phyloP scores from a whole-genome alignment of 1,284 basidiomycete species.

The Retiboletus flavoniger region DNA sequence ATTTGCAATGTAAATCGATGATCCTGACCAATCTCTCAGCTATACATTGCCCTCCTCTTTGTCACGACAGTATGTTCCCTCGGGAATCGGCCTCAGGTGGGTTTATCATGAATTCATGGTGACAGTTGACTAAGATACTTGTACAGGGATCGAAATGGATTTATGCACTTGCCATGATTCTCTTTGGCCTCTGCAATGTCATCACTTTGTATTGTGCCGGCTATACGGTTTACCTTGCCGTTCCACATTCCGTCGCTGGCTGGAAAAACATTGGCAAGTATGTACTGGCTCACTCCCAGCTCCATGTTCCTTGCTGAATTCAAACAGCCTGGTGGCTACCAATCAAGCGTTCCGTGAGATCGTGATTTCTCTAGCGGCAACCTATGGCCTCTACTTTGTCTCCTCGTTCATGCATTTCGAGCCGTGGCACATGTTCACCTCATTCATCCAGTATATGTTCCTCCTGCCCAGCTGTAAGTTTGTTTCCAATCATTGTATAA shows the following conservation, averaged over 20 bases:
- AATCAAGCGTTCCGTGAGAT: conserved; percentile 80
- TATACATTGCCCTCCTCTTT: conserved; percentile 77
- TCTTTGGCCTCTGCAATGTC: conserved; percentile 73
- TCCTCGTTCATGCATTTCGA: conserved; percentile 85
- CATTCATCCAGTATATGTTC: conserved; percentile 84
- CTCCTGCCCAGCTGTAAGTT: conserved; percentile 69
- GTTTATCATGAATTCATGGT: conserved; percentile 13
- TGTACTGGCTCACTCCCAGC: conserved; percentile 26
- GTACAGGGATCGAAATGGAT: conserved; percentile 77
- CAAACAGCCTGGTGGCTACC: conserved; percentile 52
- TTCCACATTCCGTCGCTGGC: conserved; percentile 68
- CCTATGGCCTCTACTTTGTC: conserved; percentile 88
- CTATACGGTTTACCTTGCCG: conserved; percentile 82
- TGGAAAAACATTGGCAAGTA: conserved; percentile 72
- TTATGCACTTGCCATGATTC: conserved; percentile 70
- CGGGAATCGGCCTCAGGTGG: conserved; percentile 79
- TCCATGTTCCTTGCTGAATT: conserved; percentile 12
- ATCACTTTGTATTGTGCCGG: conserved; percentile 87
- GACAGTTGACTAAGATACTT: conserved; percentile 1
- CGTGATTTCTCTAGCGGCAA: conserved; percentile 76
- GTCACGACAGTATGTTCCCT: conserved; percentile 78
- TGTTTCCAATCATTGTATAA: neutral
- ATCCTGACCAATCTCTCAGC: conserved; percentile 32
- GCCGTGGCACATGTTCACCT: conserved; percentile 94
- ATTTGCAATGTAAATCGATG: neutral